phyloP scores from a whole-genome alignment of 2,329 filamentous ascomycete species.

The Exophiala xenobiotica region DNA sequence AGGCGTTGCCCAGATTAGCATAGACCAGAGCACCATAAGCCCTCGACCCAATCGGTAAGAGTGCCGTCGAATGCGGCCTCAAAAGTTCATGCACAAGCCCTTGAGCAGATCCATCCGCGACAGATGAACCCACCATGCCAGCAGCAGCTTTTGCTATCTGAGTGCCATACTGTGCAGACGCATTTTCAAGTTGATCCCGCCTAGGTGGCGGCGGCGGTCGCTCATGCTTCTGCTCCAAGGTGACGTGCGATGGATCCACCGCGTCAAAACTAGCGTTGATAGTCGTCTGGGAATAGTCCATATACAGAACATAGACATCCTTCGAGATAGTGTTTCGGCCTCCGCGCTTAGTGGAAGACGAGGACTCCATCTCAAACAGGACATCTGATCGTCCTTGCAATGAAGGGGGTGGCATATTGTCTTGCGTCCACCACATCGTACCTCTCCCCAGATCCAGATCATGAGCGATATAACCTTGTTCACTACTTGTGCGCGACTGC shows the following conservation, averaged over 20 bases:
- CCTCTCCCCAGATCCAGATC: constrained; percentile 76
- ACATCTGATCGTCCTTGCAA: constrained; percentile 83
- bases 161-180: constrained; percentile 78
- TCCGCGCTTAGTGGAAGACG: constrained; percentile 65
- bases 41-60: constrained; percentile 81
- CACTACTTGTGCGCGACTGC: constrained; percentile 67
- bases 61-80: constrained; percentile 67
- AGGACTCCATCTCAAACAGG: constrained; percentile 77
- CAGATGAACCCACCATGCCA: constrained; percentile 70
- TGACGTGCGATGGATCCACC: constrained; percentile 68
- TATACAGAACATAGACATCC: constrained; percentile 82
- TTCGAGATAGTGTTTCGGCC: constrained; percentile 72
- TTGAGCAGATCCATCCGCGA: constrained; percentile 81
- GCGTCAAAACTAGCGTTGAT: constrained; percentile 78
- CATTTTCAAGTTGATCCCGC: constrained; percentile 89
- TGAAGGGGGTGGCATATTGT: constrained; percentile 74
- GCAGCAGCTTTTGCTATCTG: constrained; percentile 68
- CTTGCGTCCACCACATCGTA: constrained; percentile 84
- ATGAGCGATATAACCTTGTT: constrained; percentile 80
- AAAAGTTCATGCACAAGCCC: constrained; percentile 78
- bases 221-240: constrained; percentile 83
- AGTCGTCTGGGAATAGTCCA: constrained; percentile 94
- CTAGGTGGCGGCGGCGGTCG: constrained; percentile 75
- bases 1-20: constrained; percentile 90
- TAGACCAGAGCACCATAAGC: constrained; percentile 92